Evolutionary conservation across 768 basidiomycete genomes (phyloP).

Genomic region (Lenzites betulinus): DNA sequence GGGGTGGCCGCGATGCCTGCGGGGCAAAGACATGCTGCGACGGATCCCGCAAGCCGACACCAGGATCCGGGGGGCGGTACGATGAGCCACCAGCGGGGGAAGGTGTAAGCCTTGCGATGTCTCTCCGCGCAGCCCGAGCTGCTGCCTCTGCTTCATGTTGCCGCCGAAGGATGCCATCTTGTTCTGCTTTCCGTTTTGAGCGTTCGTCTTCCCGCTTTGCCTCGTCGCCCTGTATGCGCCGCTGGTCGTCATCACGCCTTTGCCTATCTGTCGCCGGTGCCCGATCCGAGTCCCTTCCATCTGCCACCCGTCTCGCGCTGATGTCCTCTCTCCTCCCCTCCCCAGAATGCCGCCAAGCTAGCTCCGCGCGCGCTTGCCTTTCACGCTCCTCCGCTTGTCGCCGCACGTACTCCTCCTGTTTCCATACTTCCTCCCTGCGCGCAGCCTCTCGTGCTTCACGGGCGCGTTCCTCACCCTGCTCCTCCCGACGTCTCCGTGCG

Average conservation of each 20-base stretch:
- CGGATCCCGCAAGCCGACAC: conserved; percentile 10
- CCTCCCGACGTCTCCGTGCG: conserved; percentile 33
- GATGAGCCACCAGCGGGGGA: conserved; percentile 10
- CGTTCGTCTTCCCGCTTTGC: conserved; percentile 24
- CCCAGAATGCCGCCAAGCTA: conserved; percentile 22
- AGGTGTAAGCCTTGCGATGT: conserved; percentile 18
- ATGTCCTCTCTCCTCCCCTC: conserved; percentile 23
- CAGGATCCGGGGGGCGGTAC: conserved; percentile 7
- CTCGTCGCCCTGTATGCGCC: conserved; percentile 18
- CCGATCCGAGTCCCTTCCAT: conserved; percentile 28
- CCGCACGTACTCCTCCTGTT: conserved; percentile 29
- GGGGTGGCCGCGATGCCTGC: conserved; percentile 28
- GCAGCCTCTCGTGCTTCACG: conserved; percentile 41
- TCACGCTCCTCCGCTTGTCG: conserved; percentile 28
- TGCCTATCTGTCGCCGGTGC: conserved; percentile 23
- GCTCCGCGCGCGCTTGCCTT: conserved; percentile 23
- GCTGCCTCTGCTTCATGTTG: conserved; percentile 51
- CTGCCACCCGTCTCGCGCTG: conserved; percentile 23
- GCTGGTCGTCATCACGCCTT: conserved; percentile 36
- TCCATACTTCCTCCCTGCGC: conserved; percentile 37
- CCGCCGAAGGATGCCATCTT: conserved; percentile 56
- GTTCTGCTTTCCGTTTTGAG: conserved; percentile 40
- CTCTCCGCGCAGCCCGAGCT: conserved; percentile 30
- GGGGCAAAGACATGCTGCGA: conserved; percentile 33
- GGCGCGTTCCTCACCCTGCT: conserved; percentile 40